A percentile compares a stretch with the other conserved stretches of the same genome.
phyloP scores from a whole-genome alignment of 2,329 filamentous ascomycete genomes.

The Elsinoe ampelina region DNA sequence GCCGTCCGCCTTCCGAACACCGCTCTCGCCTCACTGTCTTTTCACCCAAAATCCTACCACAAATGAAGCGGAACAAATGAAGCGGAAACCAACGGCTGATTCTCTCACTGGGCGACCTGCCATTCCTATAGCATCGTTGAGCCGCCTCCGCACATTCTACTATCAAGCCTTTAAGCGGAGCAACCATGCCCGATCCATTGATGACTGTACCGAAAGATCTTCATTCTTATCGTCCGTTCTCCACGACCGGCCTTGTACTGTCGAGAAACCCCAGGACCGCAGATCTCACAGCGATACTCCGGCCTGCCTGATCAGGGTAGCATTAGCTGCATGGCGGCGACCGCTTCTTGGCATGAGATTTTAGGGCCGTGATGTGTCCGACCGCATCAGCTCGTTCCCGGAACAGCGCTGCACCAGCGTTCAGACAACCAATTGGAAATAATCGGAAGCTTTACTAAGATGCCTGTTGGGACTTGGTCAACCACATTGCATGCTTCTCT shows the following conservation, averaged over 20 bases:
- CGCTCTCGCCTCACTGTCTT: neutral
- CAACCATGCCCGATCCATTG: neutral
- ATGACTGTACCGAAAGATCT: conserved; percentile 1
- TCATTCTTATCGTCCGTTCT: neutral
- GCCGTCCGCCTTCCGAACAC: neutral
- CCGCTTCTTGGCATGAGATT: neutral
- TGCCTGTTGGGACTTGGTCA: neutral
- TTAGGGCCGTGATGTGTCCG: neutral
- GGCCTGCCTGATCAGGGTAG: conserved; percentile 5
- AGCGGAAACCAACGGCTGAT: neutral
- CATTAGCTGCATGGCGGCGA: neutral
- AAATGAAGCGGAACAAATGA: neutral
- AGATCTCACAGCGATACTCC: neutral
- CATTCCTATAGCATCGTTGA: neutral
- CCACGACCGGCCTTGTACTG: neutral
- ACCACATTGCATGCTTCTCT: neutral
- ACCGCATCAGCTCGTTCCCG: neutral
- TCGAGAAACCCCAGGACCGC: neutral
- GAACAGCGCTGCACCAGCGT: neutral
- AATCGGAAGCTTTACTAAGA: neutral
- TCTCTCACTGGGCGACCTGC: neutral
- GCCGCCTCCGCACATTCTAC: conserved; percentile 1
- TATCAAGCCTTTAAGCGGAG: conserved; percentile 8
- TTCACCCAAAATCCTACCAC: neutral
- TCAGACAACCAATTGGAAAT: neutral